A percentile compares a stretch with the other conserved stretches of the same genome.
Conservation (phyloP, 1,284 basidiomycete species). For the Ceratobasidium sp. region DNA sequence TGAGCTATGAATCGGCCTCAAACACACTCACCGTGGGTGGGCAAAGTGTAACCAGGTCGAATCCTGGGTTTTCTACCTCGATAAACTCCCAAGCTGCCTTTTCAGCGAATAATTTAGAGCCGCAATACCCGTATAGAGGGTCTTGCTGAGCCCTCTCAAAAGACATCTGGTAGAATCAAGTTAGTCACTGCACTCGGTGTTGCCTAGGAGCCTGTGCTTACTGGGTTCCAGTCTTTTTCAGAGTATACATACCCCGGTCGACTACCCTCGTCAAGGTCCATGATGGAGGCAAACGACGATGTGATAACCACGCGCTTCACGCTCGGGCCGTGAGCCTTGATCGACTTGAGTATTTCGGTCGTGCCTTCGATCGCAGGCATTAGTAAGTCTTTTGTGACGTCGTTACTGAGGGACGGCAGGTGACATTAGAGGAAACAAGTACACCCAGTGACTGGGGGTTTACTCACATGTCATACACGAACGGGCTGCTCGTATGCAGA, state of each 20-base stretch:
- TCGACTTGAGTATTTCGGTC: constrained; percentile 57
- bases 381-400: constrained; percentile 55
- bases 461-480: constrained; percentile 20
- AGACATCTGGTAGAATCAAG: constrained; percentile 12
- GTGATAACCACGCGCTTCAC: constrained; percentile 61
- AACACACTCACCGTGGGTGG: constrained; percentile 45
- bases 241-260: constrained; percentile 48
- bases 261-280: constrained; percentile 48
- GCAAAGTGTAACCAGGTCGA: constrained; percentile 47
- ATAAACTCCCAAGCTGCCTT: constrained; percentile 49
- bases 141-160: constrained; percentile 33
- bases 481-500: constrained; percentile 46
- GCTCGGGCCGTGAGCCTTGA: constrained; percentile 50
- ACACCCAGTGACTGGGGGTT: not conserved
- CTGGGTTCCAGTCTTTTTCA: constrained; percentile 46
- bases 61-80: constrained; percentile 46
- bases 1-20: not conserved
- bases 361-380: constrained; percentile 63
- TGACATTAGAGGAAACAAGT: not conserved
- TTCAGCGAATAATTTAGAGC: constrained; percentile 54
- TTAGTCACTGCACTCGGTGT: not conserved
- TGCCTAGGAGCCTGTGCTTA: constrained; percentile 31
- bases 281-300: constrained; percentile 58
- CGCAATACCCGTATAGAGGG: constrained; percentile 51
- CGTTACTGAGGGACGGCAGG: not conserved